Conservation (phyloP, 2,329 filamentous ascomycete species). For the Verruconis gallopava region DNA sequence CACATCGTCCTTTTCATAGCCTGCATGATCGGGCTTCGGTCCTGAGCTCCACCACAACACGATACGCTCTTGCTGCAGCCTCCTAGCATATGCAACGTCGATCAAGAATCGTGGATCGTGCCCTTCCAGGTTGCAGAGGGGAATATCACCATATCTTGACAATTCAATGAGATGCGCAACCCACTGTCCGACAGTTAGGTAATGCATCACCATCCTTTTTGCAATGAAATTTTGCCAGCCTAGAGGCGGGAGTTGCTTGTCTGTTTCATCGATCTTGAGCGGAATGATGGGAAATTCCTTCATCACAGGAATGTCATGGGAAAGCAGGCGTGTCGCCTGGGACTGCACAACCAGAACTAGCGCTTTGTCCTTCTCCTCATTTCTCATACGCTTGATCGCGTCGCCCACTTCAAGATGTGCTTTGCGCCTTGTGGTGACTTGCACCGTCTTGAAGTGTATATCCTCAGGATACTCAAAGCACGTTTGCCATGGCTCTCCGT, state of each 20-base stretch:
- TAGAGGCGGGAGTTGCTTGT: conserved; percentile 78
- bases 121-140: conserved; percentile 85
- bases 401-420: conserved; percentile 81
- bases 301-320: conserved; percentile 73
- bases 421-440: conserved; percentile 81
- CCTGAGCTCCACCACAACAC: conserved; percentile 94
- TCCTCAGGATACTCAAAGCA: conserved; percentile 80
- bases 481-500: conserved; percentile 57
- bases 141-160: conserved; percentile 84
- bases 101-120: conserved; percentile 93
- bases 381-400: conserved; percentile 76
- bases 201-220: conserved; percentile 74
- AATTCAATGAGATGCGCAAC: conserved; percentile 77
- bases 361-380: conserved; percentile 61
- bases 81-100: conserved; percentile 84
- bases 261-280: conserved; percentile 67
- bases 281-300: conserved; percentile 74
- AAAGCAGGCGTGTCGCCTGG: conserved; percentile 63
- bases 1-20: conserved; percentile 87
- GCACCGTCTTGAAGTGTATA: conserved; percentile 71
- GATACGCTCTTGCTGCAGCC: conserved; percentile 80
- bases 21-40: conserved; percentile 83
- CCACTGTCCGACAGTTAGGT: conserved; percentile 87
- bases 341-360: conserved; percentile 84
- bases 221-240: conserved; percentile 89